Evolutionary conservation across 352 stramenopile species (phyloP), one percentile per base, ranked within the genome.

Genomic region (Phytopythium kandeliae): DNA sequence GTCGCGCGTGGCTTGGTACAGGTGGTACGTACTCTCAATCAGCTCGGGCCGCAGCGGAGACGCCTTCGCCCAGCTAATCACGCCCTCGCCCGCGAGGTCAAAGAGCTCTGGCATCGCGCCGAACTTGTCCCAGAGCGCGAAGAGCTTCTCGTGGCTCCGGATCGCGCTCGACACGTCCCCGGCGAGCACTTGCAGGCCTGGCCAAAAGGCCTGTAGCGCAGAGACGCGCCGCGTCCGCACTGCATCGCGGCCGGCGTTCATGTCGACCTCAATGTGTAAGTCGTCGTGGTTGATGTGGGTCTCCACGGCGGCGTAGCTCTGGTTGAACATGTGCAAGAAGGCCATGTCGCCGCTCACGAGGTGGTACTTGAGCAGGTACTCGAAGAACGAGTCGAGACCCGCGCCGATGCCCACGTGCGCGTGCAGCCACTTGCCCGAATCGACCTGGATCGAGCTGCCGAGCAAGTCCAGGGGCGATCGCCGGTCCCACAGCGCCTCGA

Each of bases 321-420:
- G 61, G 48, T 89, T 87, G 63, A 95, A 97, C 90, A 98, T 98
- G 12, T 77, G 75, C 65, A 98, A 74, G 85, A 96, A 86, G 71
- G 79, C 58, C 17, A 84, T 58, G 51, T 98, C 89, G 21, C 89
- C 89, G 63, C 97, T 98, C n/a, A 99, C 65, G 33, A 98, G 70
- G 60, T 98, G 89, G 56, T 96, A 95, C 66, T 99, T 99, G n/a
- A 98, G 62, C 33, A 98, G 60, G 65, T 99, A 98, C 70, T 99
- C 97, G 57, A 98, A 98, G 63, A 97, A 99, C 42, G 89, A 98
- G 69, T 99, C 96, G 1, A 97, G 81, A 22, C 97, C 97, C 0
- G 86, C 85, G 26, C 93, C 94, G 48, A 98, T 92, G 33, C 90
- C 75, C 8, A 87, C 83, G 37, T 89, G 69, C 19, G 76, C 78